Conservation (phyloP, 345 rosid genomes). For the Boechera divaricarpa region DNA sequence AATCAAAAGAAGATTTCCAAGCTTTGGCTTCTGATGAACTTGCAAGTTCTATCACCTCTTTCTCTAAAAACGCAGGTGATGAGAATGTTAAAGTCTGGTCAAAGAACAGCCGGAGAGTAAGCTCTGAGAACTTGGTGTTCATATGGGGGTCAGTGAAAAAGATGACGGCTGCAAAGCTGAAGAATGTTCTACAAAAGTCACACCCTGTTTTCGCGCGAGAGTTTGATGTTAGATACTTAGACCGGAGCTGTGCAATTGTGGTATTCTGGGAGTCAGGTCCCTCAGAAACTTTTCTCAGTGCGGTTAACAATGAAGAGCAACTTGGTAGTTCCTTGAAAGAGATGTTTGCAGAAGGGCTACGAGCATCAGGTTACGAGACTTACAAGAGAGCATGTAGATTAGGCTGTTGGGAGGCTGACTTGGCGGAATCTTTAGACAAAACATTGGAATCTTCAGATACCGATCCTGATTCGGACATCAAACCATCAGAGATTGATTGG, state of each 20-base stretch:
- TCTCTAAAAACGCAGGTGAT: conserved; percentile 36
- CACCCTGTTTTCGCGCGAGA: conserved; percentile 54
- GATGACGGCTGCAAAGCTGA: conserved; percentile 62
- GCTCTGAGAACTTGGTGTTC: conserved; percentile 72
- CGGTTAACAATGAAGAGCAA: conserved; percentile 53
- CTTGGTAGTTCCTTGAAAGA: conserved; percentile 58
- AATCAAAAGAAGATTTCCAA: conserved; percentile 41
- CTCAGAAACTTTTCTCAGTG: conserved; percentile 52
- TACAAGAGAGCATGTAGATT: conserved; percentile 69
- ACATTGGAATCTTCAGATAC: conserved; percentile 46
- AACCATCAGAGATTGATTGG: conserved; percentile 55
- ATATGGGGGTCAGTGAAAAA: conserved; percentile 68
- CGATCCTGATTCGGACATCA: conserved; percentile 43
- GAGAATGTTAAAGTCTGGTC: conserved; percentile 66
- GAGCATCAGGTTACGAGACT: conserved; percentile 60
- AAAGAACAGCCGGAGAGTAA: conserved; percentile 57
- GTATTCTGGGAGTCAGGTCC: conserved; percentile 65
- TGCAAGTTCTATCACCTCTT: conserved; percentile 49
- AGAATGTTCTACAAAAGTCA: conserved; percentile 62
- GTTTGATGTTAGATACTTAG: conserved; percentile 66
- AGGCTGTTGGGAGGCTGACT: conserved; percentile 68
- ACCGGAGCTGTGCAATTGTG: conserved; percentile 74
- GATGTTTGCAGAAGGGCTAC: conserved; percentile 71
- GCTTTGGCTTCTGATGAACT: conserved; percentile 46
- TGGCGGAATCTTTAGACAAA: conserved; percentile 70